A percentile compares a stretch with the other conserved stretches of the same genome.
Evolutionary conservation across 202 grass and related monocot genomes (phyloP).

Genomic region (Zoysia matrella): DNA sequence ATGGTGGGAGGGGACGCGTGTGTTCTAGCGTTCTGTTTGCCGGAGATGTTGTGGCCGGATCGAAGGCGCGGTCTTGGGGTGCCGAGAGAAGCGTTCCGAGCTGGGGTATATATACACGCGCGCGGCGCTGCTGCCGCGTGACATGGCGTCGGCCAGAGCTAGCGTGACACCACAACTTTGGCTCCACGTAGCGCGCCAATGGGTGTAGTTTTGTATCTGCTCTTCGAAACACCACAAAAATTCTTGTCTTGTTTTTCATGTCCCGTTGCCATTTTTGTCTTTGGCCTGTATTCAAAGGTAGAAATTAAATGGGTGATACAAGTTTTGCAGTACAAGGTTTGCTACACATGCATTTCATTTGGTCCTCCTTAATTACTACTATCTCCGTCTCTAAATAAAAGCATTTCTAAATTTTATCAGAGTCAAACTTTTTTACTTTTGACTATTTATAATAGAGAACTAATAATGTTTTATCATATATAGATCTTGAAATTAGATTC

Average conservation of each 20-base stretch:
- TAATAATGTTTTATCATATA: too few species aligned
- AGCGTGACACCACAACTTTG: constrained; percentile 26
- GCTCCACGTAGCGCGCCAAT: background rate
- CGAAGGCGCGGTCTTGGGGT: constrained; percentile 6
- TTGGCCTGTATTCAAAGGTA: background rate
- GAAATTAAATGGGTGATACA: too few species aligned
- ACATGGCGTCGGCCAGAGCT: constrained; percentile 12
- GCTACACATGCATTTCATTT: too few species aligned
- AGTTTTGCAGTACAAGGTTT: too few species aligned
- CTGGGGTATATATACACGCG: background rate
- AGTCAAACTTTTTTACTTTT: too few species aligned
- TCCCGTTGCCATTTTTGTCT: too few species aligned
- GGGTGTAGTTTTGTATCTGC: background rate
- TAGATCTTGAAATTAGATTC: too few species aligned
- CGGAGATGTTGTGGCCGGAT: background rate
- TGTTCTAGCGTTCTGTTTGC: background rate
- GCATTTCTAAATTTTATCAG: too few species aligned
- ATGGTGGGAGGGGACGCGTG: background rate
- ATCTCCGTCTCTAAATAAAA: too few species aligned
- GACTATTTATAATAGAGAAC: too few species aligned
- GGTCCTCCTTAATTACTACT: too few species aligned
- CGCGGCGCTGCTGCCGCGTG: background rate
- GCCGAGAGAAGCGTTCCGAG: background rate
- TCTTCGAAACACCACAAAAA: constrained; percentile 23
- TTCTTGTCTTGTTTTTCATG: too few species aligned